Conservation (phyloP, 345 rosid species). For the Stellera chamaejasme region DNA sequence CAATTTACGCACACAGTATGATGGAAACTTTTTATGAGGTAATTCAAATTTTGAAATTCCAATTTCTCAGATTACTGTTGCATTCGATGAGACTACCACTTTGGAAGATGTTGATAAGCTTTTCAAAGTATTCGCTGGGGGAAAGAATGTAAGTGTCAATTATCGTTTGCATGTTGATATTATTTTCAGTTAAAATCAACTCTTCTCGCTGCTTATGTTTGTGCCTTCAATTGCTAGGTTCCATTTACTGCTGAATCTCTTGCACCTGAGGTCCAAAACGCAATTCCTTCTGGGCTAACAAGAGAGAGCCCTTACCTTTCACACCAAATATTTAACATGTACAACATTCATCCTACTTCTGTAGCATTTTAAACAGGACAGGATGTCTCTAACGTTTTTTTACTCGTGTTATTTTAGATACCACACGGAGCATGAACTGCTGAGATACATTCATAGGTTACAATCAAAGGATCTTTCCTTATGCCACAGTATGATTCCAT, state of each 20-base stretch:
- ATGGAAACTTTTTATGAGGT: neutral
- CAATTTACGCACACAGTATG: neutral
- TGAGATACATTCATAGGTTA: slow-evolving; percentile 69
- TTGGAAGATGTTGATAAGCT: slow-evolving; percentile 89
- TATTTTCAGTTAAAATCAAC: slow-evolving; percentile 7
- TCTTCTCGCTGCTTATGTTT: slow-evolving; percentile 4
- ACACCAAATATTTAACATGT: slow-evolving; percentile 85
- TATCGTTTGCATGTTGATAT: slow-evolving; percentile 7
- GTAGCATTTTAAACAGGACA: slow-evolving; percentile 6
- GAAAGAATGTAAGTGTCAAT: slow-evolving; percentile 62
- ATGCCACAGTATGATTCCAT: slow-evolving; percentile 99
- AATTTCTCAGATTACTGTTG: slow-evolving; percentile 62
- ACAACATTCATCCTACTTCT: slow-evolving; percentile 16
- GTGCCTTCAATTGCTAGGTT: slow-evolving; percentile 40
- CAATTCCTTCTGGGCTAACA: slow-evolving; percentile 60
- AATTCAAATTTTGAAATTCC: slow-evolving; percentile 13
- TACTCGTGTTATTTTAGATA: slow-evolving; percentile 31
- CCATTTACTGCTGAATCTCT: slow-evolving; percentile 79
- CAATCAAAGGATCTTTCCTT: slow-evolving; percentile 89
- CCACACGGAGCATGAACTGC: slow-evolving; percentile 95
- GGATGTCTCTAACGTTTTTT: slow-evolving; percentile 14
- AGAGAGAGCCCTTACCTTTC: slow-evolving; percentile 78
- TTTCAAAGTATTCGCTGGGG: slow-evolving; percentile 64
- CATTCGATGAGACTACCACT: slow-evolving; percentile 95
- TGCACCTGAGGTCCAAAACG: slow-evolving; percentile 67